phyloP scores from a whole-genome alignment of 169 alveolate species.

The Plasmodium malariae region DNA sequence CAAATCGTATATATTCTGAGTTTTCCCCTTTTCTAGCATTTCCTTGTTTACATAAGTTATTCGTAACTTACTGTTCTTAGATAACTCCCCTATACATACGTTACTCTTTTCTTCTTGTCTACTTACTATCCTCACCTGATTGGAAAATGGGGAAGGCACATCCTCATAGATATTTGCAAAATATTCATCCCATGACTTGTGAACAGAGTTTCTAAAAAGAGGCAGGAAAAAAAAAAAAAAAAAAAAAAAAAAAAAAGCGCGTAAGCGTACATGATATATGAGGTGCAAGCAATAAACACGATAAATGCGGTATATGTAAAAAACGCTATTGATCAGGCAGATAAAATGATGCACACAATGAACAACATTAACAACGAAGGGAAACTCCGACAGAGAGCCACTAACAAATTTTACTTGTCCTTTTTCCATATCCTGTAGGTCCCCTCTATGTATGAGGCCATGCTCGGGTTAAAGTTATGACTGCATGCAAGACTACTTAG shows the following conservation, averaged over 20 bases:
- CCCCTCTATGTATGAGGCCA: conserved; percentile 55
- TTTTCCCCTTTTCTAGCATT: conserved; percentile 62
- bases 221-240: neutral
- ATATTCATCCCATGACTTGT: conserved; percentile 56
- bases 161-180: neutral
- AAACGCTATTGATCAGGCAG: neutral
- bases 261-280: neutral
- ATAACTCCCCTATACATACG: neutral
- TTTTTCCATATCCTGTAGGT: conserved; percentile 37
- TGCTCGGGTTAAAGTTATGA: conserved; percentile 53
- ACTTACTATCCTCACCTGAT: neutral
- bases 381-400: neutral
- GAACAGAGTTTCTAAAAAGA: conserved; percentile 21
- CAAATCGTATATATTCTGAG: conserved; percentile 57
- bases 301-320: neutral
- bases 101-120: neutral
- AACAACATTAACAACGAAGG: no score
- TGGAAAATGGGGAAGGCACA: neutral
- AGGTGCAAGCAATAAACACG: neutral
- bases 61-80: neutral
- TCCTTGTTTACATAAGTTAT: conserved; percentile 59
- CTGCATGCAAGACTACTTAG: conserved; percentile 1
- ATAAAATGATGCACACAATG: neutral
- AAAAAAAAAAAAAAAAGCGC: neutral
- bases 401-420: conserved; percentile 16